phyloP scores from a whole-genome alignment of 176 grass and related monocot species.

The Carex cristatella region DNA sequence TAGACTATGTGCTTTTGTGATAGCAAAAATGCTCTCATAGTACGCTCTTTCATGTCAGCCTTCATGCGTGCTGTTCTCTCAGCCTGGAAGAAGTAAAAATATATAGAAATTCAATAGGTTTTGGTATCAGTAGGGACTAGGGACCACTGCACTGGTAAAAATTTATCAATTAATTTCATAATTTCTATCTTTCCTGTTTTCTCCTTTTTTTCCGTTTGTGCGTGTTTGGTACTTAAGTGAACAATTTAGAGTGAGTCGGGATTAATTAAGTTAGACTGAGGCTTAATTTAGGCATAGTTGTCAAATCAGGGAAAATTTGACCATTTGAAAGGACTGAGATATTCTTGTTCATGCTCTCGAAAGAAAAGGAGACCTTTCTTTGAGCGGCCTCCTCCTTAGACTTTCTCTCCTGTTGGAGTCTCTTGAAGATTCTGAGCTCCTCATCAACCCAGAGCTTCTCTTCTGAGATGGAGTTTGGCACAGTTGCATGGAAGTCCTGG shows the following conservation, averaged over 20 bases:
- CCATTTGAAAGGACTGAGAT: neutral
- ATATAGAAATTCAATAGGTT: neutral
- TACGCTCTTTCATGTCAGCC: slow-evolving; percentile 70
- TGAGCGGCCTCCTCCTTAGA: slow-evolving; percentile 47
- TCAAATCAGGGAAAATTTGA: neutral
- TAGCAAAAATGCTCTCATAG: slow-evolving; percentile 72
- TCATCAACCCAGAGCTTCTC: slow-evolving; percentile 74
- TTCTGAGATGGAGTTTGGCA: slow-evolving; percentile 46
- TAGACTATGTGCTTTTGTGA: slow-evolving; percentile 97
- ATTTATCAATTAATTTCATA: neutral
- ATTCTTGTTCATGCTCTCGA: neutral
- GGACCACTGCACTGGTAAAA: neutral
- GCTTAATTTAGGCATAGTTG: neutral
- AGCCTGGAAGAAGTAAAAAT: slow-evolving; percentile 42
- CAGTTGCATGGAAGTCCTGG: slow-evolving; percentile 75
- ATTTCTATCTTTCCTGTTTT: neutral
- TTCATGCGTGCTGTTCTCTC: slow-evolving; percentile 63
- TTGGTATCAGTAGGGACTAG: neutral
- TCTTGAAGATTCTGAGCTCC: slow-evolving; percentile 63
- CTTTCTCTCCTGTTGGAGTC: slow-evolving; percentile 66
- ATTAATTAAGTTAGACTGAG: neutral
- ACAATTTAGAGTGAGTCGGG: neutral
- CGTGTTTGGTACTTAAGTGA: neutral
- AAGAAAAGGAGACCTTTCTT: slow-evolving; percentile 40
- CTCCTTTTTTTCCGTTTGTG: neutral